phyloP scores from a whole-genome alignment of 2,329 filamentous ascomycete species.

The Penicillium janthinellum region DNA sequence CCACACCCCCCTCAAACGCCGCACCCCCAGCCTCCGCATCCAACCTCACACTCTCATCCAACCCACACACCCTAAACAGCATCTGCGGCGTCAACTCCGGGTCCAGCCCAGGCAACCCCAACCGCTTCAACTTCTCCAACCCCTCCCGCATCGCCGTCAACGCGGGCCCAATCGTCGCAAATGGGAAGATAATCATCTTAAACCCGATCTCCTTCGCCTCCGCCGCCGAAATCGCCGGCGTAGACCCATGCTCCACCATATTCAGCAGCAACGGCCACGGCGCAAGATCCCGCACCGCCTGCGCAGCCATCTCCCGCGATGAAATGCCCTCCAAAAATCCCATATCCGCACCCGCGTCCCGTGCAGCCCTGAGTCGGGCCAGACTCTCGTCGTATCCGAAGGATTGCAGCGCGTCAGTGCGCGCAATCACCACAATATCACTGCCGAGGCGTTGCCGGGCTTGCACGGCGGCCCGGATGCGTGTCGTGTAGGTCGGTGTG shows the following conservation, averaged over 20 bases:
- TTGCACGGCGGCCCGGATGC: slow-evolving; percentile 43
- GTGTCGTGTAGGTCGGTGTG: slow-evolving; percentile 35
- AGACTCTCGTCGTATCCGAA: slow-evolving; percentile 46
- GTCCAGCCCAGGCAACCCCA: slow-evolving; percentile 37
- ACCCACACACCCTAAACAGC: slow-evolving; percentile 47
- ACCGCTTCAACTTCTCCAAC: slow-evolving; percentile 40
- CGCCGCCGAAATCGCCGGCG: slow-evolving; percentile 41
- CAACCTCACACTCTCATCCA: slow-evolving; percentile 45
- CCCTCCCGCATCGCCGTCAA: slow-evolving; percentile 40
- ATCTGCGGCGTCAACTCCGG: slow-evolving; percentile 40
- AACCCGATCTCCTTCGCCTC: slow-evolving; percentile 47
- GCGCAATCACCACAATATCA: slow-evolving; percentile 50
- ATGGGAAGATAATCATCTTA: slow-evolving; percentile 47
- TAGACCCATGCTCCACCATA: slow-evolving; percentile 49
- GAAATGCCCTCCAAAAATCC: slow-evolving; percentile 48
- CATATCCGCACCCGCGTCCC: slow-evolving; percentile 45
- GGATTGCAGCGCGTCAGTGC: slow-evolving; percentile 42
- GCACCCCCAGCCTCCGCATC: slow-evolving; percentile 44
- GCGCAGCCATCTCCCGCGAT: slow-evolving; percentile 40
- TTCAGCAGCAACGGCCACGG: slow-evolving; percentile 47
- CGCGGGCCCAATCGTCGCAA: slow-evolving; percentile 43
- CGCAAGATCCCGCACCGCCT: slow-evolving; percentile 39
- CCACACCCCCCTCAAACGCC: slow-evolving; percentile 36
- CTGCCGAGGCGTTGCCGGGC: slow-evolving; percentile 37
- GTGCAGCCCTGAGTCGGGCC: slow-evolving; percentile 41